These are phyloP conservation scores for Trichoderma asperelloides DNA, from an alignment of 495 filamentous ascomycete species.

Conservation along the genomic window DNA sequence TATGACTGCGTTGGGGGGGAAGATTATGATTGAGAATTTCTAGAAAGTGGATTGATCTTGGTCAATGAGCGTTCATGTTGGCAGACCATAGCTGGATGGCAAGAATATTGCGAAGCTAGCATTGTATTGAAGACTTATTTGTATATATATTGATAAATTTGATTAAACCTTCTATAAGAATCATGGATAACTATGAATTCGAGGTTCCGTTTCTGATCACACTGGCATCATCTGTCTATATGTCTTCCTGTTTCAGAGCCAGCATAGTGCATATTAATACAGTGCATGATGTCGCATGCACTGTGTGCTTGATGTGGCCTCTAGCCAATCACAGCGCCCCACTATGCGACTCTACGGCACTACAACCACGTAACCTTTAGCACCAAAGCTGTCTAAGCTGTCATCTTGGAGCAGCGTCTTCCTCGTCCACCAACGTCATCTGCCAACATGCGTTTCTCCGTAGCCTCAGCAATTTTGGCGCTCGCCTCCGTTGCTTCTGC, in stretches of 20 bases:
- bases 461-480: constrained; percentile 39
- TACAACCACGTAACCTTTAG: constrained; percentile 9
- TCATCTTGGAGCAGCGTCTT: neutral
- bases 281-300: neutral
- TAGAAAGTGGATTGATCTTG: neutral
- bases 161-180: no score
- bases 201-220: no score
- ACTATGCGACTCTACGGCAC: neutral
- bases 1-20: constrained; percentile 6
- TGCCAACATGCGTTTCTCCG: constrained; percentile 42
- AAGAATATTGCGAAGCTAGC: neutral
- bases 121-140: neutral
- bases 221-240: no score
- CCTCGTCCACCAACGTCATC: neutral
- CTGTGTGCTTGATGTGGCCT: neutral
- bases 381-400: constrained; percentile 3
- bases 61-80: neutral
- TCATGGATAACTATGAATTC: no score
- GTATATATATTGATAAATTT: neutral
- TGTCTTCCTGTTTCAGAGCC: neutral
- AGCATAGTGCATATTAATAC: neutral
- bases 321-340: constrained; percentile 9
- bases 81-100: neutral
- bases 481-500: constrained; percentile 42
- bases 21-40: neutral